These are phyloP conservation scores for Candida freyschussii DNA, from an alignment of 1,139 yeast species.

Conservation along the genomic window DNA sequence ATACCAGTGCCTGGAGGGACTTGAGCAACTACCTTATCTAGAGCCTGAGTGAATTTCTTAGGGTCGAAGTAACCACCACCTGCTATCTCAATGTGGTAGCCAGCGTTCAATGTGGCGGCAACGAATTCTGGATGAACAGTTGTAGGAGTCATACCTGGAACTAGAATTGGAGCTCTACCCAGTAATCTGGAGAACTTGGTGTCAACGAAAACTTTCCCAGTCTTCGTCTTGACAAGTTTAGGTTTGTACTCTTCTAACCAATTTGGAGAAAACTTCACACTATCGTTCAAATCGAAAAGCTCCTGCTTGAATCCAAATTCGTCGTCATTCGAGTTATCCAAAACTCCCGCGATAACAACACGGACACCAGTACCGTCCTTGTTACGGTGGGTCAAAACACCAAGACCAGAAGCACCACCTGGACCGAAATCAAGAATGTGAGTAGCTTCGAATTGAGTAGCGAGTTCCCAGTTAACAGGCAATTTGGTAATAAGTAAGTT, in stretches of 20 bases:
- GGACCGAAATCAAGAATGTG: conserved; percentile 97
- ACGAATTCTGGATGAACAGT: conserved; percentile 94
- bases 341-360: conserved; percentile 86
- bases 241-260: conserved; percentile 93
- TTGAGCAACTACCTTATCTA: conserved; percentile 61
- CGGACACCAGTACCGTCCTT: conserved; percentile 99
- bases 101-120: conserved; percentile 90
- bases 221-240: conserved; percentile 64
- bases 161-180: conserved; percentile 95
- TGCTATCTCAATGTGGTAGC: conserved; percentile 94
- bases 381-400: conserved; percentile 92
- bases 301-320: conserved; percentile 95
- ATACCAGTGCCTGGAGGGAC: conserved; percentile 84
- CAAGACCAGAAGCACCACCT: conserved; percentile 96
- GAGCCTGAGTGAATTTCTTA: conserved; percentile 63
- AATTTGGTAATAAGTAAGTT: conserved; percentile 79
- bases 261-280: conserved; percentile 77
- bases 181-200: conserved; percentile 90
- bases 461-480: conserved; percentile 92
- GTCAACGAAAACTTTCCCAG: conserved; percentile 78
- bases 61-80: conserved; percentile 97
- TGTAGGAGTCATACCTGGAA: conserved; percentile 99
- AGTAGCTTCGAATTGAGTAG: conserved; percentile 76
- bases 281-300: conserved; percentile 65
- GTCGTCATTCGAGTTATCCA: conserved; percentile 58